Conservation (phyloP, 352 stramenopile species). For the Pythium chondricola region DNA sequence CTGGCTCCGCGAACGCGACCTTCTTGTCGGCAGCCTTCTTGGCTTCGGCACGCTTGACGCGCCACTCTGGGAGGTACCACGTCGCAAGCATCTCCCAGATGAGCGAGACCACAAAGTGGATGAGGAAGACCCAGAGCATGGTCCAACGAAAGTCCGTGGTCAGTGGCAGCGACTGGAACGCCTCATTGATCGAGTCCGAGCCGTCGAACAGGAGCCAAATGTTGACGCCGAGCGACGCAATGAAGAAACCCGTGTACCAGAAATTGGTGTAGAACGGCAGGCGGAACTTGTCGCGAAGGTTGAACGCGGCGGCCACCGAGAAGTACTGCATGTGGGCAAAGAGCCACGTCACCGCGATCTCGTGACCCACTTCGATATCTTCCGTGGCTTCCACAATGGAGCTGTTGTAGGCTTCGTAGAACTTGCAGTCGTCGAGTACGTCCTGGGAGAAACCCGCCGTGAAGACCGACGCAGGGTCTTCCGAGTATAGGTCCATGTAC, state of each 20-base stretch:
- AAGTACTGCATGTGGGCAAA: constrained; percentile 53
- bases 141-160: constrained; percentile 28
- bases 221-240: constrained; percentile 27
- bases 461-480: constrained; percentile 2
- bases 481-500: constrained; percentile 15
- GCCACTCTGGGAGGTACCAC: neutral
- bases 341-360: constrained; percentile 49
- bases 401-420: constrained; percentile 26
- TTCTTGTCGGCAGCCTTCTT: neutral
- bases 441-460: neutral
- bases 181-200: constrained; percentile 23
- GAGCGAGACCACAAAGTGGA: constrained; percentile 18
- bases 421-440: constrained; percentile 15
- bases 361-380: constrained; percentile 33
- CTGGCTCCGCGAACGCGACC: no score
- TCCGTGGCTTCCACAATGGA: constrained; percentile 19
- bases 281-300: constrained; percentile 47
- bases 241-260: constrained; percentile 25
- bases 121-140: constrained; percentile 39
- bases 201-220: constrained; percentile 47
- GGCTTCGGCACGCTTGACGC: neutral
- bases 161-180: constrained; percentile 46
- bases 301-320: constrained; percentile 45
- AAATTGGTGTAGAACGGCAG: constrained; percentile 41
- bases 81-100: constrained; percentile 18